Evolutionary conservation across 208 protist species (phyloP).

Genomic region (Crithidia brevicula): DNA sequence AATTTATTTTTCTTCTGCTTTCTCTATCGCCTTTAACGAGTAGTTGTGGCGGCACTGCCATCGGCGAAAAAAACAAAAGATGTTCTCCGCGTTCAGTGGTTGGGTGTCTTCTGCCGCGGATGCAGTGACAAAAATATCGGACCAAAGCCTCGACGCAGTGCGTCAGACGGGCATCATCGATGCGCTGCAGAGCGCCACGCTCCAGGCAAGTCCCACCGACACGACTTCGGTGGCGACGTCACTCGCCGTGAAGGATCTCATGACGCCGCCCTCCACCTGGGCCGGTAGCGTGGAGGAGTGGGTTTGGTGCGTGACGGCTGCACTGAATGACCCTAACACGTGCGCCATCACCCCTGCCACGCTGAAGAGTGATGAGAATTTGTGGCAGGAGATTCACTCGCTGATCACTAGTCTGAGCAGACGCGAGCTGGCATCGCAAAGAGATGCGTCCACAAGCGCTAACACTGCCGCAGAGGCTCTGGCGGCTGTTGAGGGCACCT

Average conservation of each 20-base stretch:
- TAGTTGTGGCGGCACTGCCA: neutral
- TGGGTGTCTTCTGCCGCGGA: slow-evolving; percentile 43
- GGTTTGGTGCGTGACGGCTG: slow-evolving; percentile 37
- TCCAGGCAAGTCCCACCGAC: neutral
- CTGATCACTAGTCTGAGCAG: neutral
- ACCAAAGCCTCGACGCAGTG: slow-evolving; percentile 45
- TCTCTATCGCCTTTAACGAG: neutral
- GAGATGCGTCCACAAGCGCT: neutral
- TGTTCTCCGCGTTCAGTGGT: slow-evolving; percentile 47
- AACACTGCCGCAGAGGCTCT: slow-evolving; percentile 1
- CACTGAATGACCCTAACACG: slow-evolving; percentile 42
- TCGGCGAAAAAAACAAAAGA: slow-evolving; percentile 27
- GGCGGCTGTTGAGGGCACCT: neutral
- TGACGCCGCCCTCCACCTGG: slow-evolving; percentile 39
- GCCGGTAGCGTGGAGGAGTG: slow-evolving; percentile 46
- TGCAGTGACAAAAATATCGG: slow-evolving; percentile 42
- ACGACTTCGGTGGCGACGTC: neutral
- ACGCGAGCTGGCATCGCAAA: neutral
- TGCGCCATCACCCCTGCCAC: slow-evolving; percentile 41
- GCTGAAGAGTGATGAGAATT: slow-evolving; percentile 8
- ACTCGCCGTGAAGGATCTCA: slow-evolving; percentile 22
- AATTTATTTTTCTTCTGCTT: slow-evolving; percentile 4
- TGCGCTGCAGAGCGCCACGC: slow-evolving; percentile 27
- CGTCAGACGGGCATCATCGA: slow-evolving; percentile 46
- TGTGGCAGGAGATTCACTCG: slow-evolving; percentile 25